Evolutionary conservation across 306 rosid species (phyloP), one percentile per base, ranked within the genome.

Genomic region (Glycine tomentella): DNA sequence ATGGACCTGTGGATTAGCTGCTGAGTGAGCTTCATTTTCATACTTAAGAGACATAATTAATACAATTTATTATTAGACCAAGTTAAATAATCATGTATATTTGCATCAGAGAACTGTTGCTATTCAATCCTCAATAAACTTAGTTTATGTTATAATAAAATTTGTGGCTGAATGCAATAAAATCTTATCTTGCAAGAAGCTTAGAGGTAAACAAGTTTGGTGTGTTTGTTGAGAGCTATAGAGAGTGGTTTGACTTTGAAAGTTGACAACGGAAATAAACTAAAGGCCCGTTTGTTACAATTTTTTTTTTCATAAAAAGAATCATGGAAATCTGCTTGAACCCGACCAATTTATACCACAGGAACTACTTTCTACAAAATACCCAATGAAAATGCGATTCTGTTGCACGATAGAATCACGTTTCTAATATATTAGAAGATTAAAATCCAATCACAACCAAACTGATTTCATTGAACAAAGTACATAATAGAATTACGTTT

Each of bases 21-120:
- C 55, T 63, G 38, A 83, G 15, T 76, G 51, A 66, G 62, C 62
- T 67, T 86, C 78, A 64, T 72, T 46, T 72, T 75, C 57, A 44
- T 81, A 9, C 71, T 10, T 49, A 25, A n/a, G 15, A 74, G 79
- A 50, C 77, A 45, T 34, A 49, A 6, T 33, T 63, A 9, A 69
- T 59, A 81, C 57, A 84, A 42, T 48, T 51, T 78, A 9, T 20
- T 75, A 52, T 25, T 15, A 49, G 52, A 69, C 36, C 61, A 77
- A 76, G 44, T 67, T 55, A 34, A 67, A 70, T 74, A 53, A 55
- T 57, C 4, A 0, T 63, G 62, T 45, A 55, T 42, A 61, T 79
- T 14, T 75, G 63, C 49, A 15, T 49, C 51, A 3, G 9, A 38
- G 69, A 70, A 77, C 69, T 44, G 45, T 49, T 53, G 13, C 12